Percentiles rank a stretch among this genome's conserved stretches.
phyloP scores from a whole-genome alignment of 2,329 filamentous ascomycete species.

The Penicillium italicum region DNA sequence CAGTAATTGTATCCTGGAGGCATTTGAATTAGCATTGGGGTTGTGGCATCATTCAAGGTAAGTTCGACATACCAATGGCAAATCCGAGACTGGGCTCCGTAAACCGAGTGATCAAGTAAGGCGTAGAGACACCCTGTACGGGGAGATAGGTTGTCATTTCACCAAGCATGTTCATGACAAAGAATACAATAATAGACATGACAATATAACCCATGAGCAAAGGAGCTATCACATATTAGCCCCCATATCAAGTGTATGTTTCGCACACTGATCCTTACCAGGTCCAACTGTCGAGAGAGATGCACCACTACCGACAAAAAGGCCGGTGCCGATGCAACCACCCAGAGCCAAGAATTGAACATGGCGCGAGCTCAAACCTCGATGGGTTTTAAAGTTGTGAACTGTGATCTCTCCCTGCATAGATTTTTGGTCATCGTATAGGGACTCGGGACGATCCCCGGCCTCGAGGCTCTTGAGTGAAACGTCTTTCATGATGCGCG shows the following conservation, averaged over 20 bases:
- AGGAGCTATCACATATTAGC: constrained; percentile 22
- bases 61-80: constrained; percentile 32
- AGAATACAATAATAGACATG: constrained; percentile 39
- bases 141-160: constrained; percentile 59
- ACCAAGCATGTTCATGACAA: constrained; percentile 47
- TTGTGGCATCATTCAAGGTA: not conserved
- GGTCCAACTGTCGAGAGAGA: constrained; percentile 50
- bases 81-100: constrained; percentile 58
- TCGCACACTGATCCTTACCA: constrained; percentile 8
- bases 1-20: constrained; percentile 24
- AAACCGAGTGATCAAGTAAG: constrained; percentile 54
- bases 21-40: not conserved
- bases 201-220: constrained; percentile 38
- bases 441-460: not conserved
- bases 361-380: constrained; percentile 29
- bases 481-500: constrained; percentile 4
- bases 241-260: not conserved
- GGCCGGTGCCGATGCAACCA: constrained; percentile 49
- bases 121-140: constrained; percentile 51
- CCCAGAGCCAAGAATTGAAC: constrained; percentile 30
- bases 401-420: constrained; percentile 7
- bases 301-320: constrained; percentile 51
- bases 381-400: constrained; percentile 12
- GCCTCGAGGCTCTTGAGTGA: constrained; percentile 8
- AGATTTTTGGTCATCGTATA: constrained; percentile 10